Evolutionary conservation across 1,284 basidiomycete genomes (phyloP).

Genomic region (Apiotrichum siamense): DNA sequence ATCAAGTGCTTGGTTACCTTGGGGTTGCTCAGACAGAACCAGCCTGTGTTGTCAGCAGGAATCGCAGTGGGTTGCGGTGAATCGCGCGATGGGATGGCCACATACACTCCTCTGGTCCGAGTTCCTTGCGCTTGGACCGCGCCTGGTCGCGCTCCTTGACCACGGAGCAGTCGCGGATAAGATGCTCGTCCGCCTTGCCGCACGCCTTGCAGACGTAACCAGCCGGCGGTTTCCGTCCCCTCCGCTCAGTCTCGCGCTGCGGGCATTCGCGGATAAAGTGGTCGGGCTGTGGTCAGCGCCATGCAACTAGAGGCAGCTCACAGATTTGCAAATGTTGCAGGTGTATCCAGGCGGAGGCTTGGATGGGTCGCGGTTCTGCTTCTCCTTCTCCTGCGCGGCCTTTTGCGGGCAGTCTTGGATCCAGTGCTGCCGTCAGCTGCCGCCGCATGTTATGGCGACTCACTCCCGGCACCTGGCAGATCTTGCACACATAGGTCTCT

Average conservation of each 20-base stretch:
- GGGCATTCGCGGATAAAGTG: slow-evolving; percentile 84
- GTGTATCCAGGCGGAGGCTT: slow-evolving; percentile 37
- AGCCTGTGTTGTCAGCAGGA: slow-evolving; percentile 55
- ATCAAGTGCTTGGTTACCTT: slow-evolving; percentile 85
- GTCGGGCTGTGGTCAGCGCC: slow-evolving; percentile 53
- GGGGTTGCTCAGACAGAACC: slow-evolving; percentile 94
- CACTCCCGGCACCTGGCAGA: slow-evolving; percentile 58
- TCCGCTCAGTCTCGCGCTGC: slow-evolving; percentile 54
- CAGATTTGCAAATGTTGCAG: slow-evolving; percentile 44
- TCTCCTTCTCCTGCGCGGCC: slow-evolving; percentile 8
- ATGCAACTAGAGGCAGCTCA: slow-evolving; percentile 39
- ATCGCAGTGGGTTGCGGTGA: neutral
- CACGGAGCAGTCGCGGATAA: slow-evolving; percentile 76
- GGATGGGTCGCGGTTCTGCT: slow-evolving; percentile 13
- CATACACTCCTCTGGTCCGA: slow-evolving; percentile 57
- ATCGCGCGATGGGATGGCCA: neutral
- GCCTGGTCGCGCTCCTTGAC: slow-evolving; percentile 51
- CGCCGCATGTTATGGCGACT: slow-evolving; percentile 5
- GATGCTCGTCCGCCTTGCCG: slow-evolving; percentile 67
- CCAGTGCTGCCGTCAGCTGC: slow-evolving; percentile 33
- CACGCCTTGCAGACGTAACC: slow-evolving; percentile 85
- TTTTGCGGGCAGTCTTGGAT: slow-evolving; percentile 45
- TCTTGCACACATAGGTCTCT: slow-evolving; percentile 76
- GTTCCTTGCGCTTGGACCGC: slow-evolving; percentile 45
- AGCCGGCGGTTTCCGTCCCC: slow-evolving; percentile 56